A percentile compares a stretch with the other conserved stretches of the same genome.
Conservation (phyloP, 441 rosid species). For the Populus hybrid region DNA sequence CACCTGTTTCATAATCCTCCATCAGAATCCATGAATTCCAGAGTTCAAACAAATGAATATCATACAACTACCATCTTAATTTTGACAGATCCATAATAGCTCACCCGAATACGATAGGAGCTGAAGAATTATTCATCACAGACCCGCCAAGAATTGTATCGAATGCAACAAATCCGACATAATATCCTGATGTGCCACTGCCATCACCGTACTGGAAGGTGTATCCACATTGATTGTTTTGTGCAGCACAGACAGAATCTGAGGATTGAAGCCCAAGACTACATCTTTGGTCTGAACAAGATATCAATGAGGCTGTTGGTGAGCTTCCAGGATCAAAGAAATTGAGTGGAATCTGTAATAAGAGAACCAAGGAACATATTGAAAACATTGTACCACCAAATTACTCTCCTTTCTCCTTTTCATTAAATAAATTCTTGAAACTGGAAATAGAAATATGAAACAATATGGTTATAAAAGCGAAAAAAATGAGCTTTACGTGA, state of each 20-base stretch:
- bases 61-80: background rate
- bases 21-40: conserved; percentile 21
- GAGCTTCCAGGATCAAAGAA: conserved; percentile 78
- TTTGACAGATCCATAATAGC: background rate
- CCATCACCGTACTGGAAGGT: conserved; percentile 90
- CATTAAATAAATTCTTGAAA: background rate
- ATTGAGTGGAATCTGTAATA: conserved; percentile 66
- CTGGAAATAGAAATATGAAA: background rate
- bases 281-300: conserved; percentile 68
- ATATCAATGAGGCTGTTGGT: conserved; percentile 46
- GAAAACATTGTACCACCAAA: conserved; percentile 2
- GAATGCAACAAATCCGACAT: conserved; percentile 67
- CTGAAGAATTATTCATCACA: conserved; percentile 49
- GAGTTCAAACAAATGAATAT: conserved; percentile 12
- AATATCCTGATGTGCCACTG: conserved; percentile 83
- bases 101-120: conserved; percentile 55
- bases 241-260: conserved; percentile 62
- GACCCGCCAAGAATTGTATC: conserved; percentile 44
- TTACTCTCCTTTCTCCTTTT: background rate
- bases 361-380: background rate
- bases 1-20: conserved; percentile 58
- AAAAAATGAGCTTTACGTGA: conserved; percentile 42
- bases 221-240: conserved; percentile 59
- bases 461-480: background rate
- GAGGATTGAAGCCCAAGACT: conserved; percentile 47